These are phyloP conservation scores for Phytophthora sojae DNA, from an alignment of 352 stramenopile species.

Conservation along the genomic window DNA sequence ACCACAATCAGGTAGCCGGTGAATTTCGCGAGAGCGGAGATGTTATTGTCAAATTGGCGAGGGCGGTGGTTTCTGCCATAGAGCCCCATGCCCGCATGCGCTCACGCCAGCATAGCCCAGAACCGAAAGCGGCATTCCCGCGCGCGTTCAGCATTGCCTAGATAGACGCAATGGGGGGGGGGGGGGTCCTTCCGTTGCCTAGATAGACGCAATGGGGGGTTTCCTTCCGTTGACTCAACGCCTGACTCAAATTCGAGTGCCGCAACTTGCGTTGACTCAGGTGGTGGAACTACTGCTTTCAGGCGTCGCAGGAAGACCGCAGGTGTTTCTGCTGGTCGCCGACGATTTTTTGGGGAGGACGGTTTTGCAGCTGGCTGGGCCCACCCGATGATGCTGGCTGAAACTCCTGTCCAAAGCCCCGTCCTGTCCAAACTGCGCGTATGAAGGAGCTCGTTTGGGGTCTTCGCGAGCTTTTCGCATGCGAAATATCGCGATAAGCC, in stretches of 20 bases:
- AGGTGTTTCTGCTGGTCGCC: neutral
- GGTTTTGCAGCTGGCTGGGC: neutral
- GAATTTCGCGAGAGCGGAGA: neutral
- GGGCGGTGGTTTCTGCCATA: neutral
- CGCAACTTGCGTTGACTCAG: neutral
- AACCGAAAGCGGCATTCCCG: neutral
- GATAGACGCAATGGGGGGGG: neutral
- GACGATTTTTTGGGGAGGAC: neutral
- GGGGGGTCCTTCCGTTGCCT: neutral
- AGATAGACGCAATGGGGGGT: neutral
- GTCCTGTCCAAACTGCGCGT: too few species aligned
- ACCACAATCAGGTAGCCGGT: slow-evolving; percentile 4
- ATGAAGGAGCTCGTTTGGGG: too few species aligned
- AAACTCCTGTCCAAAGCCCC: slow-evolving; percentile 4
- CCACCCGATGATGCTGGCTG: neutral
- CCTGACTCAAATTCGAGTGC: neutral
- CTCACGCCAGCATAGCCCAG: neutral
- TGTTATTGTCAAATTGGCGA: neutral
- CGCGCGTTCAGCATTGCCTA: neutral
- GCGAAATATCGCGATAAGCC: neutral
- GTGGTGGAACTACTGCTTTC: neutral
- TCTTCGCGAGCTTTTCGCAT: too few species aligned
- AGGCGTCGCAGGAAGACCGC: neutral
- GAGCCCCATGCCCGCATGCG: neutral
- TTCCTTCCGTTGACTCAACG: slow-evolving; percentile 1